Evolutionary conservation across 2,329 filamentous ascomycete genomes (phyloP).

Genomic region (Coniochaeta pulveracea): DNA sequence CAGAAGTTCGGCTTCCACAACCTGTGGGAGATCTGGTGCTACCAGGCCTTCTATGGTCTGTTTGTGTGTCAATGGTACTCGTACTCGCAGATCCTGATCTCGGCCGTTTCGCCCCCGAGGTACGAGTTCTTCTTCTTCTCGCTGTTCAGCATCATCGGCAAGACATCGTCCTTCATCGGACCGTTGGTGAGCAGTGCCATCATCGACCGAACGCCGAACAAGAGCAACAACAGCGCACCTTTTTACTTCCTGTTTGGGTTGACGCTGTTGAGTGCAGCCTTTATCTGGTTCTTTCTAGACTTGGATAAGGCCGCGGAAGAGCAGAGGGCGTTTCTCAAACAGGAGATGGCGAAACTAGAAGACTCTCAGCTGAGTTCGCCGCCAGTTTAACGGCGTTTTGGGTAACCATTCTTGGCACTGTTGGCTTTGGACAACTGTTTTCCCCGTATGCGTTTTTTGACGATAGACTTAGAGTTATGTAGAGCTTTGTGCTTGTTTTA

Average conservation of each 20-base stretch:
- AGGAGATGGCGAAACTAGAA: constrained; percentile 20
- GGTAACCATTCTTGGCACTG: no score
- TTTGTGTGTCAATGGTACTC: constrained; percentile 61
- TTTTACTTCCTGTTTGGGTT: constrained; percentile 57
- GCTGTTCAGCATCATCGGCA: constrained; percentile 57
- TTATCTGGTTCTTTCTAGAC: constrained; percentile 45
- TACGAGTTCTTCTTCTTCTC: constrained; percentile 63
- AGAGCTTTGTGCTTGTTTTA: no score
- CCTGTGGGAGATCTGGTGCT: constrained; percentile 32
- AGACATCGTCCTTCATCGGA: constrained; percentile 57
- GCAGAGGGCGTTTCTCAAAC: constrained; percentile 41
- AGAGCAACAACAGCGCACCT: constrained; percentile 46
- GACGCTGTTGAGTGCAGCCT: constrained; percentile 40
- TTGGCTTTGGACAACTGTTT: no score
- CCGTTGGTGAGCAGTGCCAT: constrained; percentile 59
- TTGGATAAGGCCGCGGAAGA: constrained; percentile 47
- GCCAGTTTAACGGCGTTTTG: no score
- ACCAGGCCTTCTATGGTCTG: constrained; percentile 48
- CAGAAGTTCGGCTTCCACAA: constrained; percentile 30
- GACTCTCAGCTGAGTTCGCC: no score
- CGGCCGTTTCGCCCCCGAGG: constrained; percentile 54
- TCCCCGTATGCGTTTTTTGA: no score
- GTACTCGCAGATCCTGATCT: constrained; percentile 62
- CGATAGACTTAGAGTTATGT: no score
- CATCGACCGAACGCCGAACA: constrained; percentile 45